Conservation (phyloP, 352 stramenopile species). For the Globisporangium ultimum region DNA sequence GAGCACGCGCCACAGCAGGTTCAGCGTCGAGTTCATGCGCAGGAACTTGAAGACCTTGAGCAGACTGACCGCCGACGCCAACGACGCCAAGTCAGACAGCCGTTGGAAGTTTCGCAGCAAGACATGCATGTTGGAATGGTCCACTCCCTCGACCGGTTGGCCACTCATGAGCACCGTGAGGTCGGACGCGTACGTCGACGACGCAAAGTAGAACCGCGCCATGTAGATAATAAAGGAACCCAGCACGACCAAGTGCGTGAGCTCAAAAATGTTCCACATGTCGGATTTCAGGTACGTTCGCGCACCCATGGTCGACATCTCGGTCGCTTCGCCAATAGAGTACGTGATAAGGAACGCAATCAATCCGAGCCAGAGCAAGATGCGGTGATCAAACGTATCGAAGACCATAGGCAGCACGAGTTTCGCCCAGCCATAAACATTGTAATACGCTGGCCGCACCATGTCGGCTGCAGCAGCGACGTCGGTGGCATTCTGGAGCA, state of each 20-base stretch:
- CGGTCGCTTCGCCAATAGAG: slow-evolving; percentile 67
- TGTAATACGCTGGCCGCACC: background rate
- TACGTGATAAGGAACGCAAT: slow-evolving; percentile 79
- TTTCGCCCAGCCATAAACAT: background rate
- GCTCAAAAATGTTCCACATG: slow-evolving; percentile 89
- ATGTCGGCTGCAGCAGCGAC: background rate
- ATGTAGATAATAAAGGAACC: slow-evolving; percentile 60
- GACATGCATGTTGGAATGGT: slow-evolving; percentile 59
- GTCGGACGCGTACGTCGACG: slow-evolving; percentile 42
- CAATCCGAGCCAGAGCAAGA: slow-evolving; percentile 65
- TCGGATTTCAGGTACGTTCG: slow-evolving; percentile 75
- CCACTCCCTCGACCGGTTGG: slow-evolving; percentile 41
- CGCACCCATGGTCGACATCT: slow-evolving; percentile 78
- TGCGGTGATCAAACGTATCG: slow-evolving; percentile 45
- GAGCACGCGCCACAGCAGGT: slow-evolving; percentile 80
- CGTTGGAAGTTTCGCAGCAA: slow-evolving; percentile 68
- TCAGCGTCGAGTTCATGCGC: slow-evolving; percentile 88
- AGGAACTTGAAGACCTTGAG: slow-evolving; percentile 89
- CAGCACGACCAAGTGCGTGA: slow-evolving; percentile 69
- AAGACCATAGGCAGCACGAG: slow-evolving; percentile 16
- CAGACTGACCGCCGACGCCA: slow-evolving; percentile 74
- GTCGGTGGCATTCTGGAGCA: slow-evolving; percentile 14
- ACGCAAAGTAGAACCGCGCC: slow-evolving; percentile 67
- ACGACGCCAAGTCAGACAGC: slow-evolving; percentile 68
- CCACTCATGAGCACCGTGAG: slow-evolving; percentile 32